These are phyloP conservation scores for Penicillium tannophilum DNA, from an alignment of 495 filamentous ascomycete genomes.

Conservation along the genomic window DNA sequence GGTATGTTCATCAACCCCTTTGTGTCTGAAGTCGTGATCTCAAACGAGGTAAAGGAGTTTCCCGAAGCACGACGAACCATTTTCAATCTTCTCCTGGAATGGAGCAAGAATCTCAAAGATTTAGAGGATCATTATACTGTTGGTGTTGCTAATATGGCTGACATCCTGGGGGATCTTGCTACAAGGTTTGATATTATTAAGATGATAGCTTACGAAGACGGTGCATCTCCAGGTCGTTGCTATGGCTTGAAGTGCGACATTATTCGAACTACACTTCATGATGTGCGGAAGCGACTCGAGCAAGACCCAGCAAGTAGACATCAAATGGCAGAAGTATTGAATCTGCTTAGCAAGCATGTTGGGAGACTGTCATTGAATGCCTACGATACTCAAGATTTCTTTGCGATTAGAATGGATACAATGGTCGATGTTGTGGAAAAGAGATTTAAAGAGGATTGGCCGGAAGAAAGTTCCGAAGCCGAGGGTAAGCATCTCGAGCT, in stretches of 20 bases:
- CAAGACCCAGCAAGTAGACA: neutral
- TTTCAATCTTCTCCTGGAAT: neutral
- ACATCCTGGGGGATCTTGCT: neutral
- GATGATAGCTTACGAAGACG: neutral
- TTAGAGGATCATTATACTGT: neutral
- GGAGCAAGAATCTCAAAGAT: neutral
- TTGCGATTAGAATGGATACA: slow-evolving; percentile 1
- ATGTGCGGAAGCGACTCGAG: neutral
- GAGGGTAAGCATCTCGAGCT: neutral
- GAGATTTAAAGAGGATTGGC: neutral
- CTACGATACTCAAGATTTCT: neutral
- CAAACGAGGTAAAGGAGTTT: neutral
- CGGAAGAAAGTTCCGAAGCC: neutral
- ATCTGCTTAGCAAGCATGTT: neutral
- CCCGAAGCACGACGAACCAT: neutral
- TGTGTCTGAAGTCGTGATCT: neutral
- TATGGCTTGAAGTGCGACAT: slow-evolving; percentile 1
- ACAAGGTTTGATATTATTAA: neutral
- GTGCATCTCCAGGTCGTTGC: neutral
- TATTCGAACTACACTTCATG: neutral
- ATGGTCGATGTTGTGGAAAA: neutral
- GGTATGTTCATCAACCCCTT: neutral
- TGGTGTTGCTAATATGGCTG: neutral
- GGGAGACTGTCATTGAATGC: neutral
- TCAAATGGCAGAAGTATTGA: neutral